These are phyloP conservation scores for Rusavskia elegans DNA, from an alignment of 495 filamentous ascomycete genomes.

Conservation along the genomic window DNA sequence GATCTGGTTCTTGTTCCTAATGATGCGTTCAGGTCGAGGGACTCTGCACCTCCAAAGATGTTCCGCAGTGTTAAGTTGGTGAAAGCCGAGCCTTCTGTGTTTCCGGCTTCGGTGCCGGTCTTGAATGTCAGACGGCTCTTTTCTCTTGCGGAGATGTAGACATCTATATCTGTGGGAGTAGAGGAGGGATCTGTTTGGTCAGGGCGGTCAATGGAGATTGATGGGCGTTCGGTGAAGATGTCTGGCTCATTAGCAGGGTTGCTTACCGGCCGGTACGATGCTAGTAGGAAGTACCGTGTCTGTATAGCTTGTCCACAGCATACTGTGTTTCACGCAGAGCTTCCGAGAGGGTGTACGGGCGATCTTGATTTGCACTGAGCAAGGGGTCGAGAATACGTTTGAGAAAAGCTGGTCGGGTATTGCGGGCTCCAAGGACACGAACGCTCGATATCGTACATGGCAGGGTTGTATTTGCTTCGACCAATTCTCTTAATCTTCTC, in stretches of 20 bases:
- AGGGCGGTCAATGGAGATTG: conserved; percentile 61
- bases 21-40: conserved; percentile 67
- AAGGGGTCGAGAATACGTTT: conserved; percentile 63
- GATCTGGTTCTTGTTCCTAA: conserved; percentile 78
- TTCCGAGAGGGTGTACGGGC: conserved; percentile 59
- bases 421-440: conserved; percentile 57
- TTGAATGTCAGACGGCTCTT: conserved; percentile 65
- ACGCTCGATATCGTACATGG: conserved; percentile 69
- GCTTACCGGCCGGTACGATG: no score
- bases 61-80: conserved; percentile 71
- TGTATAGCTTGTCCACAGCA: conserved; percentile 56
- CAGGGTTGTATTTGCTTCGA: conserved; percentile 63
- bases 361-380: conserved; percentile 47
- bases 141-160: conserved; percentile 62
- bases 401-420: conserved; percentile 69
- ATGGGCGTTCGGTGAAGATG: conserved; percentile 74
- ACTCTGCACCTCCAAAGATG: conserved; percentile 87
- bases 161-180: conserved; percentile 56
- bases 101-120: conserved; percentile 85
- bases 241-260: conserved; percentile 28
- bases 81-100: conserved; percentile 82
- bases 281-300: conserved; percentile 44
- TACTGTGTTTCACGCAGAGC: conserved; percentile 52
- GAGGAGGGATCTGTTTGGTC: conserved; percentile 37
- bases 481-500: conserved; percentile 38